A percentile compares a stretch with the other conserved stretches of the same genome.
Conservation (phyloP, 768 basidiomycete species). For the Mycena belliarum region DNA sequence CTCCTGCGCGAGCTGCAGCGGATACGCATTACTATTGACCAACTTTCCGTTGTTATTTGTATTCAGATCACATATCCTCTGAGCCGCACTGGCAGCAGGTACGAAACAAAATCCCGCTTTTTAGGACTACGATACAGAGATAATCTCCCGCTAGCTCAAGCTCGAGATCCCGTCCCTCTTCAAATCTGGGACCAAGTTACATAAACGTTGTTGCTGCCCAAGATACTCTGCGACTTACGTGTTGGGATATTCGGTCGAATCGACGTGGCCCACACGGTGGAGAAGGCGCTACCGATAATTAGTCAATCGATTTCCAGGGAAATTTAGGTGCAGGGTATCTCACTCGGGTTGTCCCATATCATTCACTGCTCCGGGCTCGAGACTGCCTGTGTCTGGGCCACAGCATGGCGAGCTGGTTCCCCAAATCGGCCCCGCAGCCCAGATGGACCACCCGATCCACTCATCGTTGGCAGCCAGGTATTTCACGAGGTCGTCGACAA, state of each 20-base stretch:
- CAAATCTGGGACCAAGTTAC: conserved; percentile 10
- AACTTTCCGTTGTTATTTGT: no score
- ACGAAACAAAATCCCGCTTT: no score
- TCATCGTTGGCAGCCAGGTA: conserved; percentile 44
- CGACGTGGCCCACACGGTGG: conserved; percentile 38
- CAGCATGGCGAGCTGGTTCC: conserved; percentile 44
- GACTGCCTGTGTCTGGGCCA: conserved; percentile 43
- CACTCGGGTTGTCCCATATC: conserved; percentile 41
- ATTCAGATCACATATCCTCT: no score
- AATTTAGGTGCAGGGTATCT: conserved; percentile 6
- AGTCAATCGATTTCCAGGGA: not conserved
- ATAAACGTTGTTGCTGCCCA: not conserved
- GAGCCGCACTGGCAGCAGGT: no score
- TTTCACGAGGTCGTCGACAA: conserved; percentile 40
- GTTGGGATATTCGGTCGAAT: conserved; percentile 40
- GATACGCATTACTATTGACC: no score
- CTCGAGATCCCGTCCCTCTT: conserved; percentile 23
- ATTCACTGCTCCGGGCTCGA: conserved; percentile 42
- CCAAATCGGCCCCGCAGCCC: conserved; percentile 52
- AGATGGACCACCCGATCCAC: conserved; percentile 50
- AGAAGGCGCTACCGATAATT: conserved; percentile 31
- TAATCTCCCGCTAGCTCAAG: not conserved
- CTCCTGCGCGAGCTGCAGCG: no score
- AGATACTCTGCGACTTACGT: conserved; percentile 10
- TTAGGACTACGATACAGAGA: no score